A percentile compares a stretch with the other conserved stretches of the same genome.
Evolutionary conservation across 805 yeast species (phyloP).

Genomic region (Zygoascus ofunaensis): DNA sequence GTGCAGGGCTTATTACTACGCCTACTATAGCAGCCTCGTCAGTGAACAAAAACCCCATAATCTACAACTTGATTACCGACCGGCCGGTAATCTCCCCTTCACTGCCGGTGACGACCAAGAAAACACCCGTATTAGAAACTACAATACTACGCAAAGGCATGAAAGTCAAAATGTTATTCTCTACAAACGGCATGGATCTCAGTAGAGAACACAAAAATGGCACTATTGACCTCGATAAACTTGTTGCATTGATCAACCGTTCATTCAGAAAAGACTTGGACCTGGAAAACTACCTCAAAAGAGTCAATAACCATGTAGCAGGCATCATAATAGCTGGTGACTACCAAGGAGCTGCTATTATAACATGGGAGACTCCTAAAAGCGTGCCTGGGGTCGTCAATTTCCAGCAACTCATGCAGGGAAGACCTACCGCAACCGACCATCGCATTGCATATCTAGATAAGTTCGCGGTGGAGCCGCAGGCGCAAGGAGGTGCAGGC

Average conservation of each 20-base stretch:
- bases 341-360: conserved; percentile 89
- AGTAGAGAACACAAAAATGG: conserved; percentile 31
- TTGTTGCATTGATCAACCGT: conserved; percentile 58
- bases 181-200: conserved; percentile 34
- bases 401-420: conserved; percentile 3
- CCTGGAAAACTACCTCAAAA: conserved; percentile 50
- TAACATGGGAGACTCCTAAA: conserved; percentile 61
- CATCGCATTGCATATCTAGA: conserved; percentile 69
- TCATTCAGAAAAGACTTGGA: conserved; percentile 70
- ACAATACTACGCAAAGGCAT: conserved; percentile 75
- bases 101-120: conserved; percentile 55
- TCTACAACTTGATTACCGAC: conserved; percentile 85
- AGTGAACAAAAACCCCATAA: conserved; percentile 63
- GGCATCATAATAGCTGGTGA: conserved; percentile 82
- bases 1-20: conserved; percentile 84
- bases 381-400: conserved; percentile 22
- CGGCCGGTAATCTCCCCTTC: conserved; percentile 87
- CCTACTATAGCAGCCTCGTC: conserved; percentile 56
- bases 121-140: conserved; percentile 59
- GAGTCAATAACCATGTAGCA: conserved; percentile 62
- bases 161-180: conserved; percentile 38
- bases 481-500: conserved; percentile 84
- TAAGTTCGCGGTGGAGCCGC: conserved; percentile 81
- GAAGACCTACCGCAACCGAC: conserved; percentile 5
- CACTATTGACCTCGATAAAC: conserved; percentile 45